A percentile compares a stretch with the other conserved stretches of the same genome.
Conservation (phyloP, 148 eudicot genomes). For the Arbutus unedo region DNA sequence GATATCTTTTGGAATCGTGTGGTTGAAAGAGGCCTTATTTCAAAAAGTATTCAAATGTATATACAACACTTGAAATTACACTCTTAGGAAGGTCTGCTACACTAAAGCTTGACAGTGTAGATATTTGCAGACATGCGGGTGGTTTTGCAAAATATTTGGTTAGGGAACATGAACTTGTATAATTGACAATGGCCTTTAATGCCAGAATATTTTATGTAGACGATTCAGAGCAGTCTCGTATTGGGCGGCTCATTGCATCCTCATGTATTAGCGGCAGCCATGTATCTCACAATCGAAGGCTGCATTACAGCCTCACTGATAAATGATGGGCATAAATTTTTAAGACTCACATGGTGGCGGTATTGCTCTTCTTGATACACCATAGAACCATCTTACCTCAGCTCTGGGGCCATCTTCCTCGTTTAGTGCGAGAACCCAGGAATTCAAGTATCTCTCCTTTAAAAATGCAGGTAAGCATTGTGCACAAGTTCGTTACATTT, state of each 20-base stretch:
- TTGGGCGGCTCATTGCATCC: background rate
- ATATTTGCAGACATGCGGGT: background rate
- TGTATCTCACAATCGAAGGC: background rate
- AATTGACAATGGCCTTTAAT: background rate
- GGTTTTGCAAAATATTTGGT: background rate
- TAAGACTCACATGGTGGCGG: background rate
- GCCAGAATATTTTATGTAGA: background rate
- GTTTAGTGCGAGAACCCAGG: slow-evolving; percentile 7
- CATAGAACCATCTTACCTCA: background rate
- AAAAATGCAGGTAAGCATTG: background rate
- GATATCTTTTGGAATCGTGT: slow-evolving; percentile 63
- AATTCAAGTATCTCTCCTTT: background rate
- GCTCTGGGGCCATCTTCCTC: background rate
- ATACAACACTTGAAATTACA: slow-evolving; percentile 36
- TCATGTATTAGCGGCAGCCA: background rate
- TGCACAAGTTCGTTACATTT: background rate
- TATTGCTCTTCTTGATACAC: background rate
- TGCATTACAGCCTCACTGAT: background rate
- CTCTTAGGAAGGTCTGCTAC: slow-evolving; percentile 5
- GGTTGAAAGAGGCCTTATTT: slow-evolving; percentile 61
- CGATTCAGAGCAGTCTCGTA: background rate
- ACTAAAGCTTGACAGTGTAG: background rate
- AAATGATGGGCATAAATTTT: background rate
- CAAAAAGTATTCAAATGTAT: slow-evolving; percentile 37
- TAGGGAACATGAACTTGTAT: background rate